Conservation (phyloP, 805 yeast species). For the Kazachstania taianensis region DNA sequence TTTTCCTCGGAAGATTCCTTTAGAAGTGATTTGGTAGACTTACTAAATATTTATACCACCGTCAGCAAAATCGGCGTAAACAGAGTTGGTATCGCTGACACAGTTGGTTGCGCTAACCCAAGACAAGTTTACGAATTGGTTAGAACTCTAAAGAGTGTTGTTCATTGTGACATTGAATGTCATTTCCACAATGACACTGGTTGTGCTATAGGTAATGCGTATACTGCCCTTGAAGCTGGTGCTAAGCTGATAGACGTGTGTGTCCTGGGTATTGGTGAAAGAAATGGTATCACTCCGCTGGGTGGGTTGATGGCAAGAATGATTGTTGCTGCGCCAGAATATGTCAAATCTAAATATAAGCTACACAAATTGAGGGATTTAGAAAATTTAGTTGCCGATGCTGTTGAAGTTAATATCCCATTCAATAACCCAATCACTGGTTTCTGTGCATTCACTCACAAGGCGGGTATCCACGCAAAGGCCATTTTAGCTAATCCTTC, state of each 20-base stretch:
- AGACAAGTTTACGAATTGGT: constrained; percentile 96
- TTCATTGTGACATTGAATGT: constrained; percentile 93
- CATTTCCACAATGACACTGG: constrained; percentile 99
- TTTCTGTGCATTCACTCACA: constrained; percentile 98
- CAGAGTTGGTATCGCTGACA: constrained; percentile 98
- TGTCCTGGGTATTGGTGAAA: constrained; percentile 96
- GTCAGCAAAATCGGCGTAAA: constrained; percentile 96
- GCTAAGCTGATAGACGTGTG: constrained; percentile 91
- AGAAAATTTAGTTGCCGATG: constrained; percentile 93
- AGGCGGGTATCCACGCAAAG: constrained; percentile 99
- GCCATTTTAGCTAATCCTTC: constrained; percentile 97
- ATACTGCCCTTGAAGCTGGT: constrained; percentile 96
- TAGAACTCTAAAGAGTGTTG: constrained; percentile 86
- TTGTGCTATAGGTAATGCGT: constrained; percentile 97
- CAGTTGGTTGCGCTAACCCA: constrained; percentile 98
- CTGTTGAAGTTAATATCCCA: constrained; percentile 93
- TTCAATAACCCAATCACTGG: constrained; percentile 98
- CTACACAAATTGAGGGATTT: constrained; percentile 90
- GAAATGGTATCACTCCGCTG: constrained; percentile 95
- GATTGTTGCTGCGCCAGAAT: constrained; percentile 97
- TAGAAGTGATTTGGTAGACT: constrained; percentile 91
- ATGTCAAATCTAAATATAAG: constrained; percentile 88
- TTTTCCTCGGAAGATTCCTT: constrained; percentile 96
- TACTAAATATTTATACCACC: constrained; percentile 89
- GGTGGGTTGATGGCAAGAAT: constrained; percentile 99